Evolutionary conservation across 257 asterid genomes (phyloP).

Genomic region (Plantago major): DNA sequence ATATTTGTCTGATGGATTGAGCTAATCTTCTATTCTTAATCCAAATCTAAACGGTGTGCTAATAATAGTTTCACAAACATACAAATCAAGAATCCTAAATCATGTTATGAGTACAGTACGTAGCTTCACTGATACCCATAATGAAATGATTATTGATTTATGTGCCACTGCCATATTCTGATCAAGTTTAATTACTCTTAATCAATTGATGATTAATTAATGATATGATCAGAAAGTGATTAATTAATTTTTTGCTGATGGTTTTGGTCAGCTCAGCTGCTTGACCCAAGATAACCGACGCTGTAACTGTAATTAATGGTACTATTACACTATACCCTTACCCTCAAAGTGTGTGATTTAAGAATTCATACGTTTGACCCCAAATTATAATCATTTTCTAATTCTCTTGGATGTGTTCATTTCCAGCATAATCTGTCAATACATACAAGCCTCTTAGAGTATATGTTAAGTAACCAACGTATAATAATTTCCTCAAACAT

Average conservation of each 20-base stretch:
- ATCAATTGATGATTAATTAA: slow-evolving; percentile 23
- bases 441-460: no score
- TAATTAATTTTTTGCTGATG: neutral
- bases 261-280: slow-evolving; percentile 5
- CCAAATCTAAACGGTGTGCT: no score
- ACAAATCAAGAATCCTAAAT: neutral
- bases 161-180: slow-evolving; percentile 8
- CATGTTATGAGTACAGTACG: neutral
- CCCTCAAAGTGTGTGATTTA: neutral
- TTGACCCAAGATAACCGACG: slow-evolving; percentile 23
- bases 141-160: neutral
- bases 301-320: slow-evolving; percentile 11
- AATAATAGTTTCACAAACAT: no score
- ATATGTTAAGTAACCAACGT: no score
- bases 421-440: no score
- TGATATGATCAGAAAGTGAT: slow-evolving; percentile 8
- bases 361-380: no score
- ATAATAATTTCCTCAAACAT: no score
- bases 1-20: no score
- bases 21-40: no score
- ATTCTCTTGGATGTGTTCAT: no score
- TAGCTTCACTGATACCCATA: neutral
- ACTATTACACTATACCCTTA: slow-evolving; percentile 13
- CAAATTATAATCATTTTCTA: no score
- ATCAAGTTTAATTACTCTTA: neutral